Evolutionary conservation across 176 grass and related monocot species (phyloP).

Genomic region (Metroxylon sagu): DNA sequence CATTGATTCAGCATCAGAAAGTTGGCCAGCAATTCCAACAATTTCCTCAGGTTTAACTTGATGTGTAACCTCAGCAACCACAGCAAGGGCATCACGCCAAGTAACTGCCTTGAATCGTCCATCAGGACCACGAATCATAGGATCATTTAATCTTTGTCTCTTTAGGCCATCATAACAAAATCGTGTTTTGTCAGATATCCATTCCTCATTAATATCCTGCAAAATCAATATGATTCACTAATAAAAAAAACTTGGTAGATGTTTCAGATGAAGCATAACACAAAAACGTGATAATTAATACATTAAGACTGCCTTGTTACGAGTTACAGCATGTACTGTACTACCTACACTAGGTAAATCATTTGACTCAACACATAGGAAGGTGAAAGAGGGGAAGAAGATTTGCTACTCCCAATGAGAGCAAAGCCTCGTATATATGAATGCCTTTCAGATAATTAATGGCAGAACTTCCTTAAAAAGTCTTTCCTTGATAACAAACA

Average conservation of each 20-base stretch:
- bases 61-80: constrained; percentile 77
- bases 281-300: too few relatives aligned
- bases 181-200: constrained; percentile 98
- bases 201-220: constrained; percentile 99
- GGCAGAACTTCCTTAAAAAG: too few relatives aligned
- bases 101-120: constrained; percentile 81
- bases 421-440: too few relatives aligned
- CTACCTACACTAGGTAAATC: too few relatives aligned
- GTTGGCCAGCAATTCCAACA: constrained; percentile 80
- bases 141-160: constrained; percentile 95
- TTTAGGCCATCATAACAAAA: constrained; percentile 97
- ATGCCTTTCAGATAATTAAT: too few relatives aligned
- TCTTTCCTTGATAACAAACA: too few relatives aligned
- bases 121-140: constrained; percentile 95
- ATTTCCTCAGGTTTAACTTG: constrained; percentile 89
- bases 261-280: too few relatives aligned
- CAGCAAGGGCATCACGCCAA: constrained; percentile 80
- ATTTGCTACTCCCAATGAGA: too few relatives aligned
- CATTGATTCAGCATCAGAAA: constrained; percentile 98
- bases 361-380: too few relatives aligned
- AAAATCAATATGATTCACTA: constrained; percentile 3
- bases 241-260: not conserved
- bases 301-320: too few relatives aligned
- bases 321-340: too few relatives aligned
- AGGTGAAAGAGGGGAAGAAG: too few relatives aligned